These are phyloP conservation scores for Mortierella sp. DNA, from an alignment of 371 early-diverging fungal genomes.

Conservation along the genomic window DNA sequence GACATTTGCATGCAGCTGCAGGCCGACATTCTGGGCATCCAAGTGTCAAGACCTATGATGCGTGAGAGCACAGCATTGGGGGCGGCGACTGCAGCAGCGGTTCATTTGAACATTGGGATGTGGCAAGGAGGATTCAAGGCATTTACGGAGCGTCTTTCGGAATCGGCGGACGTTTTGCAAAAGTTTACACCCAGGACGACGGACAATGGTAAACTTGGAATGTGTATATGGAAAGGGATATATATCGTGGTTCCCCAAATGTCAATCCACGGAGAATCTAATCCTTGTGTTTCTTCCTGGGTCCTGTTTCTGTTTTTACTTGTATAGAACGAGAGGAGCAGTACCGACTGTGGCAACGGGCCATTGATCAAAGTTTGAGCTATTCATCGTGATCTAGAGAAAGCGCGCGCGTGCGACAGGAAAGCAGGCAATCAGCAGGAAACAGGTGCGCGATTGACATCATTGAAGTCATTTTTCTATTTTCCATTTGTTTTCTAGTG, in stretches of 20 bases:
- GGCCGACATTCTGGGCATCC: slow-evolving; percentile 86
- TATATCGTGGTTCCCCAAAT: not conserved
- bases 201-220: no score
- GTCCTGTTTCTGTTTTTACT: not conserved
- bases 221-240: no score
- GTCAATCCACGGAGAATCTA: no score
- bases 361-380: slow-evolving; percentile 79
- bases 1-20: slow-evolving; percentile 93
- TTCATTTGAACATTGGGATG: slow-evolving; percentile 73
- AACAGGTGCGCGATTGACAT: no score
- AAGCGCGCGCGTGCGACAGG: not conserved
- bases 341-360: slow-evolving; percentile 86
- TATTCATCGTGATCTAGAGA: no score
- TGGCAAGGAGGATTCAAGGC: slow-evolving; percentile 67
- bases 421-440: not conserved
- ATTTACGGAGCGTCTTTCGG: slow-evolving; percentile 23
- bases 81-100: slow-evolving; percentile 93
- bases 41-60: slow-evolving; percentile 90
- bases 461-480: no score
- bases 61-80: slow-evolving; percentile 94
- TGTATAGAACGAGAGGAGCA: slow-evolving; percentile 67
- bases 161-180: slow-evolving; percentile 50
- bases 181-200: slow-evolving; percentile 49
- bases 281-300: not conserved
- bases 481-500: no score